Percentiles rank a stretch among this genome's conserved stretches.
Conservation (phyloP, 2,329 filamentous ascomycete species). For the Alternaria novae-zelandiae region DNA sequence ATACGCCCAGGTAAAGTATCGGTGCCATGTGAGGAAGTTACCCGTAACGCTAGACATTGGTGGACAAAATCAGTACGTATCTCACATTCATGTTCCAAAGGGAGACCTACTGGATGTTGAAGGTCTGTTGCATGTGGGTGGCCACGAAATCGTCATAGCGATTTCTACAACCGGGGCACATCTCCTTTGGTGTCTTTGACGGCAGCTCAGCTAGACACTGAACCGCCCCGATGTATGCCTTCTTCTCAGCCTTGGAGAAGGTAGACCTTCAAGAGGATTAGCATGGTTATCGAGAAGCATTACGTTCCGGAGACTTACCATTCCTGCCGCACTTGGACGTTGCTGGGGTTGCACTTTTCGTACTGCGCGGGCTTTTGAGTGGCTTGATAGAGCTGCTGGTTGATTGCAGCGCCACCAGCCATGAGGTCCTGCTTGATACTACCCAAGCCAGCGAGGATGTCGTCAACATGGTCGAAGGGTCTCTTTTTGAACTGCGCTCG, state of each 20-base stretch:
- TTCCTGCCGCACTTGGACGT: slow-evolving; percentile 50
- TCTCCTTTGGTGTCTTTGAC: slow-evolving; percentile 24
- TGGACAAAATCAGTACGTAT: neutral
- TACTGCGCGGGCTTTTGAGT: slow-evolving; percentile 22
- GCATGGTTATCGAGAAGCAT: neutral
- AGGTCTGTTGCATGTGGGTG: slow-evolving; percentile 36
- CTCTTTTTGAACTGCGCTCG: neutral
- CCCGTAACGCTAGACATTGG: slow-evolving; percentile 19
- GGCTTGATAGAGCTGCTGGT: slow-evolving; percentile 31
- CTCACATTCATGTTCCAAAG: neutral
- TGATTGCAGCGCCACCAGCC: slow-evolving; percentile 27
- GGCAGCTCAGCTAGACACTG: slow-evolving; percentile 32
- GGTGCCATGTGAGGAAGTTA: slow-evolving; percentile 34
- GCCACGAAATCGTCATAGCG: slow-evolving; percentile 40
- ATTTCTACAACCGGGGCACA: slow-evolving; percentile 32
- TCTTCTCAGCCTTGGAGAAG: slow-evolving; percentile 31
- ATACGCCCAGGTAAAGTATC: slow-evolving; percentile 32
- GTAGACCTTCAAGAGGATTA: neutral
- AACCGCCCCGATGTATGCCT: slow-evolving; percentile 38
- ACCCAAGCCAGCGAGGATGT: neutral
- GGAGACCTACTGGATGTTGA: slow-evolving; percentile 19
- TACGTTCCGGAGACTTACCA: slow-evolving; percentile 41
- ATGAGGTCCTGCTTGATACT: slow-evolving; percentile 17
- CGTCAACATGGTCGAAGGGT: neutral
- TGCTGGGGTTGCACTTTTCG: slow-evolving; percentile 46